Percentiles rank a stretch among this genome's conserved stretches.
Evolutionary conservation across 2,329 filamentous ascomycete species (phyloP).

Genomic region (Aspergillus caelatus): DNA sequence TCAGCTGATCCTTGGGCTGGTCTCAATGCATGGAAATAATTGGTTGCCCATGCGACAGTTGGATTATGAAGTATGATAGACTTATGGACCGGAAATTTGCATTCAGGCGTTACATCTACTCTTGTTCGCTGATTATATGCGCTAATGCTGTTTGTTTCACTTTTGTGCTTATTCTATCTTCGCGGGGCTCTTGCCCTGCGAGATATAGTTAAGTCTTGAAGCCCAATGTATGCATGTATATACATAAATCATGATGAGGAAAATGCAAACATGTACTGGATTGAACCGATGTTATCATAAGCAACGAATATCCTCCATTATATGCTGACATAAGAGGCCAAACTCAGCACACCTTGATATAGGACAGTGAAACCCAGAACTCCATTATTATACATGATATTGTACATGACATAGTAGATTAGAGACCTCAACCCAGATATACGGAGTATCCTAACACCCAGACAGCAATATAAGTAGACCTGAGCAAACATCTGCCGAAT

Average conservation of each 20-base stretch:
- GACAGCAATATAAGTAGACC: neutral
- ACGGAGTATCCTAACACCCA: neutral
- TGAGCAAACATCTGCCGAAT: neutral
- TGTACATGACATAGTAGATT: neutral
- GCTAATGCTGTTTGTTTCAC: neutral
- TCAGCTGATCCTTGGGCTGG: conserved; percentile 69
- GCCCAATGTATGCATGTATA: neutral
- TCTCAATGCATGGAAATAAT: conserved; percentile 68
- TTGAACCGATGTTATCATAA: neutral
- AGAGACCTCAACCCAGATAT: neutral
- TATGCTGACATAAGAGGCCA: neutral
- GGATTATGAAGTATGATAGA: conserved; percentile 28
- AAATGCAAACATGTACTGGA: neutral
- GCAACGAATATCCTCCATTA: neutral
- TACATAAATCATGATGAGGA: neutral
- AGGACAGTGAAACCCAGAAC: neutral
- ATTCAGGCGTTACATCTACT: conserved; percentile 20
- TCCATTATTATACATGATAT: neutral
- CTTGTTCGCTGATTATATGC: conserved; percentile 10
- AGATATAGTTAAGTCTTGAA: neutral
- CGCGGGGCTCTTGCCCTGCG: neutral
- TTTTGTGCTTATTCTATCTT: neutral
- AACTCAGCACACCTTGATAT: neutral
- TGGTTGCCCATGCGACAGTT: neutral
- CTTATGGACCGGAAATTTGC: conserved; percentile 15